phyloP scores from a whole-genome alignment of 2,329 filamentous ascomycete species.

The Byssoonygena ceratinophila region DNA sequence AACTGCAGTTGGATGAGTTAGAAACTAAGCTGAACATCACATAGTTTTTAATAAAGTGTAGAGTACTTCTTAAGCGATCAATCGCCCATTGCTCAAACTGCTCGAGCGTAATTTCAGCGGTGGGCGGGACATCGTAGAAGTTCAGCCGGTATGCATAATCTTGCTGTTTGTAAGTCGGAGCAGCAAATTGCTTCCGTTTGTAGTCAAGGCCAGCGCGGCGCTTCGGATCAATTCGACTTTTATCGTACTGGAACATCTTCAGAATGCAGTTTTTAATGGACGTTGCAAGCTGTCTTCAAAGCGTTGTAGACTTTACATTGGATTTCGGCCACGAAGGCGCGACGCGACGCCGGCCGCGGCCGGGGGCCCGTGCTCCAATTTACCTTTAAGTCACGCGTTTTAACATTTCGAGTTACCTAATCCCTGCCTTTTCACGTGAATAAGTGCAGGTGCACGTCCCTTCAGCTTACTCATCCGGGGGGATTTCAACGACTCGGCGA shows the following conservation, averaged over 20 bases:
- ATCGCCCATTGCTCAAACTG: constrained; percentile 99
- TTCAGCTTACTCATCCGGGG: constrained; percentile 5
- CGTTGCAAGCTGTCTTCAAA: no score
- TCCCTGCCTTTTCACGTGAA: background rate
- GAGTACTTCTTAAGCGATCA: constrained; percentile 64
- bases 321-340: background rate
- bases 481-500: background rate
- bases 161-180: constrained; percentile 62
- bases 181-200: constrained; percentile 78
- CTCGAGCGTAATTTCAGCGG: constrained; percentile 87
- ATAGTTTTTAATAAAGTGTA: no score
- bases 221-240: constrained; percentile 49
- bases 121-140: constrained; percentile 81
- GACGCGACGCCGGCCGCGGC: no score
- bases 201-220: constrained; percentile 64
- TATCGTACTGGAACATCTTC: constrained; percentile 37
- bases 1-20: constrained; percentile 20
- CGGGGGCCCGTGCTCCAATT: no score
- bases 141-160: constrained; percentile 80
- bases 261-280: background rate
- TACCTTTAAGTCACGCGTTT: no score
- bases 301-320: background rate
- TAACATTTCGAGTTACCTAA: no score
- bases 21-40: no score
- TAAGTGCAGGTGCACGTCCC: background rate